Conservation (phyloP, 2,329 filamentous ascomycete genomes). For the Colletotrichum kahawae region DNA sequence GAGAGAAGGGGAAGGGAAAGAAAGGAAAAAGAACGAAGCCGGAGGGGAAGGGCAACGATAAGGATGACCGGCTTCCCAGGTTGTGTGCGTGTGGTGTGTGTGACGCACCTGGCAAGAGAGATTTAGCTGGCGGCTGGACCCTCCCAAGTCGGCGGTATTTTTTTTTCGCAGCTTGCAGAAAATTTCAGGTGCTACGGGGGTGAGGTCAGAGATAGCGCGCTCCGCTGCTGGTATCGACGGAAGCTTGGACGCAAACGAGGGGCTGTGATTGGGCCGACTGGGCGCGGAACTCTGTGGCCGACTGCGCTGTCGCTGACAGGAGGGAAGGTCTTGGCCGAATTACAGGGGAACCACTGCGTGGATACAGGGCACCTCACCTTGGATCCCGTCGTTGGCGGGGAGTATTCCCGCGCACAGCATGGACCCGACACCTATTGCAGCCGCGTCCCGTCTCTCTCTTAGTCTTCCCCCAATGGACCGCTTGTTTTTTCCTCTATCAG, state of each 20-base stretch:
- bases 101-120: constrained; percentile 14
- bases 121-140: constrained; percentile 19
- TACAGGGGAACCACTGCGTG: background rate
- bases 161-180: constrained; percentile 14
- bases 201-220: constrained; percentile 21
- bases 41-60: constrained; percentile 20
- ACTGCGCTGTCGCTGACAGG: background rate
- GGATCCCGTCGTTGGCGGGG: background rate
- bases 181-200: constrained; percentile 21
- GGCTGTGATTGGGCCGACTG: constrained; percentile 1
- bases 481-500: constrained; percentile 15
- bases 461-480: constrained; percentile 14
- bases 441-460: background rate
- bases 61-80: constrained; percentile 10
- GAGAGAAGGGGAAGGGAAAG: background rate
- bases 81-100: constrained; percentile 1
- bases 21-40: background rate
- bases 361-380: background rate
- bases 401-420: background rate
- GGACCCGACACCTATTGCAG: background rate
- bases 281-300: background rate
- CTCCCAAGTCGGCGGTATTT: constrained; percentile 18
- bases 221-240: background rate
- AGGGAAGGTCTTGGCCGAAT: background rate
- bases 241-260: background rate